Conservation (phyloP, 1,139 yeast species). For the Sugiyamaella grinbergsii region DNA sequence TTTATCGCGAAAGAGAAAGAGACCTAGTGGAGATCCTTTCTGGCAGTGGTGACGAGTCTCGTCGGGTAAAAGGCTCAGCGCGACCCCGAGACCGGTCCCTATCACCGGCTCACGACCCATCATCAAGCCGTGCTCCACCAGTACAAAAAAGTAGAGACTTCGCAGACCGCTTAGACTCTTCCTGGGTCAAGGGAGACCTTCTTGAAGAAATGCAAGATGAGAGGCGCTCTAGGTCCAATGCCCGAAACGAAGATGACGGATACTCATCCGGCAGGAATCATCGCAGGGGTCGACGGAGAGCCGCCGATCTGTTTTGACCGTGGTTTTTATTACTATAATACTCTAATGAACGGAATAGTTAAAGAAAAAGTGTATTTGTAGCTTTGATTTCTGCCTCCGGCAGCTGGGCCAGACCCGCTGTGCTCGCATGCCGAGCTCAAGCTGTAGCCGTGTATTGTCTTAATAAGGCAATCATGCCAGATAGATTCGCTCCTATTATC, state of each 20-base stretch:
- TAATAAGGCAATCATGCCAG: conserved; percentile 1
- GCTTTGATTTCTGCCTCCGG: no score
- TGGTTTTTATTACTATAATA: conserved; percentile 1
- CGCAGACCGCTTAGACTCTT: conserved; percentile 13
- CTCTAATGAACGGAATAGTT: neutral
- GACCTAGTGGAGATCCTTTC: neutral
- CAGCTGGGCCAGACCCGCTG: neutral
- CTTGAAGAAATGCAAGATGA: conserved; percentile 15
- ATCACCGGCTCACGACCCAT: neutral
- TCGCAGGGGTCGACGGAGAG: conserved; percentile 18
- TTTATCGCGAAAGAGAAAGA: conserved; percentile 7
- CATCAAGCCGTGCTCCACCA: conserved; percentile 6
- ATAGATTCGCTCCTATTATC: neutral
- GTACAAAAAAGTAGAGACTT: conserved; percentile 15
- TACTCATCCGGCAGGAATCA: neutral
- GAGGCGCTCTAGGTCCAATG: no score
- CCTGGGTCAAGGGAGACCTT: conserved; percentile 26
- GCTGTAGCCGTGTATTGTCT: conserved; percentile 4
- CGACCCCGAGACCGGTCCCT: conserved; percentile 15
- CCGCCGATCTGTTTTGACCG: conserved; percentile 27
- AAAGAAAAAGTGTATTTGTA: no score
- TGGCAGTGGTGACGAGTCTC: neutral
- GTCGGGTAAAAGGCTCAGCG: neutral
- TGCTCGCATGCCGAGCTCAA: neutral
- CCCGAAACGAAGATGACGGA: conserved; percentile 1